These are phyloP conservation scores for Cutaneotrichosporon sp. DNA, from an alignment of 1,284 basidiomycete genomes.

Conservation along the genomic window DNA sequence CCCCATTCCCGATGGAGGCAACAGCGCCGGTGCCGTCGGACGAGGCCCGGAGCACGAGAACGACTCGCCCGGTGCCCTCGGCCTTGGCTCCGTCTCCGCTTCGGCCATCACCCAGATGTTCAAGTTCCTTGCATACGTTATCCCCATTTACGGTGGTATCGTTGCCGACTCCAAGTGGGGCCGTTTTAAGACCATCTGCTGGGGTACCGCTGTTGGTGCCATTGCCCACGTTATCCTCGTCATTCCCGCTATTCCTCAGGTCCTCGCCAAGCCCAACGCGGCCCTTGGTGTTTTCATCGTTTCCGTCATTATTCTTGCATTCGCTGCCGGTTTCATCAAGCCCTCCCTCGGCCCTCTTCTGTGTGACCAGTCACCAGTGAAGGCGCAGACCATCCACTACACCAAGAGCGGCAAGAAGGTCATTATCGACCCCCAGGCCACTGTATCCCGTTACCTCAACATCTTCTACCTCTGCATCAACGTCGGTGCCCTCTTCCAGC, in stretches of 20 bases:
- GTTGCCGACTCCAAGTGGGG: constrained; percentile 61
- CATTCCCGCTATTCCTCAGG: constrained; percentile 41
- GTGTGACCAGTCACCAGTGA: constrained; percentile 48
- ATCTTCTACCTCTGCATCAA: constrained; percentile 46
- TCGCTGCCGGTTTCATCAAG: constrained; percentile 48
- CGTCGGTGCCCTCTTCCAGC: constrained; percentile 45
- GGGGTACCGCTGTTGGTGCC: constrained; percentile 43
- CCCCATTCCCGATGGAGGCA: constrained; percentile 59
- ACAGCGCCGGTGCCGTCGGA: constrained; percentile 65
- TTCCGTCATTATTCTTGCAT: constrained; percentile 44
- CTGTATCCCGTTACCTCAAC: constrained; percentile 41
- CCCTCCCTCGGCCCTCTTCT: constrained; percentile 46
- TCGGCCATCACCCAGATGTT: constrained; percentile 34
- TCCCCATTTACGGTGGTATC: constrained; percentile 50
- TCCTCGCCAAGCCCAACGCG: constrained; percentile 26
- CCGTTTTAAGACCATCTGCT: constrained; percentile 66
- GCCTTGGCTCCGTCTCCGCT: constrained; percentile 29
- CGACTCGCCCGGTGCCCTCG: constrained; percentile 57
- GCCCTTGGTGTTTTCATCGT: constrained; percentile 42
- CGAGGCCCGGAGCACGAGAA: constrained; percentile 57
- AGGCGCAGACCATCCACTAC: constrained; percentile 32
- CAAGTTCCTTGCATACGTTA: constrained; percentile 38
- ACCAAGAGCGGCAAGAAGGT: constrained; percentile 42
- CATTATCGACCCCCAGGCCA: constrained; percentile 45
- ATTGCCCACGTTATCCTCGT: constrained; percentile 43